Base-by-base conservation (phyloP, 768 basidiomycete species). In the Amanita subjunquillea region DNA sequence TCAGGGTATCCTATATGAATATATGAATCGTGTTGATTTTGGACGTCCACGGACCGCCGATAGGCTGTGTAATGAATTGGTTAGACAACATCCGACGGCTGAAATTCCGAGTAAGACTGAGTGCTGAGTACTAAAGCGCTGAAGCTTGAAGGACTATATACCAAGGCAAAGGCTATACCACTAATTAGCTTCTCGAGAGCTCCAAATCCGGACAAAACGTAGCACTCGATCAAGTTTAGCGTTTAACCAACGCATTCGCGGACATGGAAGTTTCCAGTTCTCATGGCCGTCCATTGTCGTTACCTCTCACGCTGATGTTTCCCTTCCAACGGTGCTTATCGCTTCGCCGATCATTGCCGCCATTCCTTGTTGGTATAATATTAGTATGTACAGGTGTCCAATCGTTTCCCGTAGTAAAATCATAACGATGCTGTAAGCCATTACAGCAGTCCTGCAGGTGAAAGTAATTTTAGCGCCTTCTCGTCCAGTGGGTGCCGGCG, bases 401-500 rank as follows among this genome's bases (percentile, higher is more conserved):
- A 39, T 39, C 49, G 12, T 41, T 29, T n/a, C 27, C 39, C 17
- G 22, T 30, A 41, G 25, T 25, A 48, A 17, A 32, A 29, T 12
- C 47, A 22, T 38, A 44, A 27, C 15, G 9, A 17, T 46, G 27
- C 25, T 45, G 43, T 45, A 45, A 22, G 20, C 42, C 27, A 46
- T 51, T 45, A 55, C 42, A 57, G 47, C 43, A 65, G 30, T 25
- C 57, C 56, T 10, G 57, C 62, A 54, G 59, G 62, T 30, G 67
- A 67, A 43, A 74, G 63, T 38, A 68, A 58, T 66, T 72, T 72
- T 8, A 75, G 64, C 6, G 69, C 64, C 55, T 70, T 73, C 54
- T 75, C 72, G 51, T 88, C 86, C 48, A 83, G 69, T 1, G 85
- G 83, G 58, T 87, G 80, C 50, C 85, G 77, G 60, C 80, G 78